phyloP scores from a whole-genome alignment of 1,284 basidiomycete species.

The Jaminaea rosea region DNA sequence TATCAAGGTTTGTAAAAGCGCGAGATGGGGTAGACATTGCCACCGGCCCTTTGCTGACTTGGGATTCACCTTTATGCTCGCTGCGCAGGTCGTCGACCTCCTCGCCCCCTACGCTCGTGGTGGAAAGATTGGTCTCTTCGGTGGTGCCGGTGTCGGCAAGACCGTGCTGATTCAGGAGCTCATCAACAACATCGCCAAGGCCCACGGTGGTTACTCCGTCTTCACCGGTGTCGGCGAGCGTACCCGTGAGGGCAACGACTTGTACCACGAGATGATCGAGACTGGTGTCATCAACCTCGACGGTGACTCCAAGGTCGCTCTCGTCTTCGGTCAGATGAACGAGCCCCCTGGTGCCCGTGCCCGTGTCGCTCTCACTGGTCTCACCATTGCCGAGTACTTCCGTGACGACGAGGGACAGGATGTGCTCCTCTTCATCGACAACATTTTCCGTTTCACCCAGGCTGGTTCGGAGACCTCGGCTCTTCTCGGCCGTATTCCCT shows the following conservation, averaged over 20 bases:
- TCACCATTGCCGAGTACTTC: conserved; percentile 99
- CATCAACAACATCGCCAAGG: conserved; percentile 99
- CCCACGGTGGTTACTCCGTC: conserved; percentile 99
- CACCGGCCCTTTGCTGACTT: too few relatives aligned
- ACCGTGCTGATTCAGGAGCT: conserved; percentile 98
- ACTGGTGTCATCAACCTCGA: conserved; percentile 96
- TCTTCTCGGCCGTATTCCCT: conserved; percentile 97
- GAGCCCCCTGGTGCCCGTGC: conserved; percentile 99
- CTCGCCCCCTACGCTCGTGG: conserved; percentile 98
- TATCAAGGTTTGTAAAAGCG: too few relatives aligned
- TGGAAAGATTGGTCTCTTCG: conserved; percentile 99
- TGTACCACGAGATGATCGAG: conserved; percentile 99
- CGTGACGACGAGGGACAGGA: conserved; percentile 99
- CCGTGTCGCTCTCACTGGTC: conserved; percentile 95
- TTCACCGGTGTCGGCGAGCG: conserved; percentile 99
- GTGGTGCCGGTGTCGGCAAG: conserved; percentile 99
- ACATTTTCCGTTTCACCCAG: conserved; percentile 87
- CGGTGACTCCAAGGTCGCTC: conserved; percentile 97
- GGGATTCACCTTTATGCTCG: too few relatives aligned
- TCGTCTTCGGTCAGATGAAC: conserved; percentile 99
- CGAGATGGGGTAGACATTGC: too few relatives aligned
- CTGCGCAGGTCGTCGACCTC: conserved; percentile 98
- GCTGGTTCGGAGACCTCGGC: conserved; percentile 99
- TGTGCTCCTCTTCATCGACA: conserved; percentile 99
- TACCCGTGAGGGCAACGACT: conserved; percentile 99